Evolutionary conservation across 805 yeast species (phyloP), one percentile per base, ranked within the genome.

Genomic region (Yamadazyma olivae): DNA sequence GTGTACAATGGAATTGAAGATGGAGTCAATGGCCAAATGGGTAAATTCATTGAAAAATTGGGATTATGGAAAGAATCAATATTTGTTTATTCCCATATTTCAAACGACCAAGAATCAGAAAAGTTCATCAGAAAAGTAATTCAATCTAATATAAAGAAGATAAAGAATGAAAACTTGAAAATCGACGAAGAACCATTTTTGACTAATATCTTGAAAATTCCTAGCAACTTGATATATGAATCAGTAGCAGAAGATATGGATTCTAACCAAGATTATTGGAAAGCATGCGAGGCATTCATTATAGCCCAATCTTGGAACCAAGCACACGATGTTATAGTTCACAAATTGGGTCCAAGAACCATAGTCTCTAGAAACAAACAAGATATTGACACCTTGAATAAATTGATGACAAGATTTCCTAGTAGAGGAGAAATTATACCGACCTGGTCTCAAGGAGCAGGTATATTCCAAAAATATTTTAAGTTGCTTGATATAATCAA

Each of bases 271-370:
- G 73, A 83, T 33, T 72, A 65, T 45, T 67, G 79, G 60, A 64
- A 71, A 12, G 88, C 87, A 46, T 78, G 81, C 1, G 64, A 70
- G 30, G 75, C 81, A 19, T 70, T 83, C 30, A 58, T 87, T 1
- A 69, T 66, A 9, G 95, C 95, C 0, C 67, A 64, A 8, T 55
- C 72, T 33, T 75, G 75, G 64, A 65, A 59, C 0, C 79, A 75
- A 26, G 95, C 96, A 0, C 93, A 86, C 49, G 53, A 59, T 2
- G 60, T 77, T 1, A 58, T 86, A 3, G 48, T 80, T 6, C 51
- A 62, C 1, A 54, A 67, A 3, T 82, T 88, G 20, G 98, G 91
- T 0, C 98, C 98, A 6, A 55, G 59, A 10, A 74, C 81, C 3
- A 75, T 90, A 1, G 72, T 81, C 12, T 66, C 74, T n/a, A 71